Percentiles rank a stretch among this genome's conserved stretches.
Conservation (phyloP, 257 asterid genomes). For the Forsythia viridissima region DNA sequence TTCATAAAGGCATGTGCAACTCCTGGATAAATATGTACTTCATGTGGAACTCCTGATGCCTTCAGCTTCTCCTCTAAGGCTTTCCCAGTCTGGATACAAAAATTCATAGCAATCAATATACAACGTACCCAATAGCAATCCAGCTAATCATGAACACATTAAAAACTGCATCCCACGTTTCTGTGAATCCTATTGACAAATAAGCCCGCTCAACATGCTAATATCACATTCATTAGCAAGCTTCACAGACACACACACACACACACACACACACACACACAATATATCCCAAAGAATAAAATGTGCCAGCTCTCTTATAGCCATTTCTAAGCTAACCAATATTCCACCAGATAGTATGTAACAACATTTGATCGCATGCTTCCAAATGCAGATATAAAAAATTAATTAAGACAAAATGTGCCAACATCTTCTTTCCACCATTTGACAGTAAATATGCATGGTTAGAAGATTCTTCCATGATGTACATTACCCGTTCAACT, state of each 20-base stretch:
- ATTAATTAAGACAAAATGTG: background rate
- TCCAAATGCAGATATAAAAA: background rate
- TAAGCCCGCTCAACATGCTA: background rate
- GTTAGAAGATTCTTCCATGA: too few species aligned
- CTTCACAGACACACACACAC: background rate
- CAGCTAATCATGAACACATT: background rate
- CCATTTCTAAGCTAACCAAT: background rate
- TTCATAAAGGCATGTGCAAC: constrained; percentile 90
- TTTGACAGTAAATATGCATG: too few species aligned
- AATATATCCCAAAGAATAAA: background rate
- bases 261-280: too few species aligned
- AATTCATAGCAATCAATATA: background rate
- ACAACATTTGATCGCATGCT: background rate
- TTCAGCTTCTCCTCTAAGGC: constrained; percentile 81
- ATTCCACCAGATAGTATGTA: background rate
- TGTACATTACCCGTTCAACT: too few species aligned
- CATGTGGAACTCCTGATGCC: constrained; percentile 72
- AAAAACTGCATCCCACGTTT: background rate
- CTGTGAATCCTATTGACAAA: background rate
- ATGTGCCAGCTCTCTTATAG: background rate
- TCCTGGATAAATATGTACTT: constrained; percentile 80
- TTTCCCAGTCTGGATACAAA: constrained; percentile 67
- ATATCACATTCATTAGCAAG: background rate
- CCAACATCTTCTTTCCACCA: too few species aligned
- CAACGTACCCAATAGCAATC: background rate